Evolutionary conservation across 2,329 filamentous ascomycete species (phyloP), one percentile per base, ranked within the genome.

Genomic region (Fonsecaea monophora): DNA sequence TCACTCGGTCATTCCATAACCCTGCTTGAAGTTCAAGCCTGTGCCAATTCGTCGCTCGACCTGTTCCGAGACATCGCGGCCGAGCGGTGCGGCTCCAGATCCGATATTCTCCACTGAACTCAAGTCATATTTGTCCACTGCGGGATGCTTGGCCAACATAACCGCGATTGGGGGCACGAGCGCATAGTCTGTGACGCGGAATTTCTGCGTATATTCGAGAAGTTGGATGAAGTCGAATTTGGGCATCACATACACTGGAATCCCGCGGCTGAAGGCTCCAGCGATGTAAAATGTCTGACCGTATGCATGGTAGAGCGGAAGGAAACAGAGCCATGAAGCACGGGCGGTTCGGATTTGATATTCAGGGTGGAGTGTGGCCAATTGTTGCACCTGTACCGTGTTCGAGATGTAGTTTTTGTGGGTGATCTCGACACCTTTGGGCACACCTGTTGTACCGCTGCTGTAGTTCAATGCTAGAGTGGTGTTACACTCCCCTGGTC

Each of bases 1-100:
- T 76, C 73, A 82, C 78, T 95, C 92, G 0, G 92, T 95, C 92
- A 96, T 94, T 4, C 92, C 92, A 90, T 91, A 96, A 3, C 91
- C 92, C 77, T 94, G 92, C 74, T 84, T 85, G 34, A 89, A 75
- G 71, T 84, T 84, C 30, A 87, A 77, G 25, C 77, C 74, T 13
- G 82, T 79, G 1, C 70, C 74, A 82, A 87, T 88, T 64, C 88
- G 74, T 65, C 80, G 83, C 75, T 90, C 84, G 9, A 87, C 84
- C 70, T 89, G 87, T 10, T 82, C 80, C 63, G 80, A 82, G 3
- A 87, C 80, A 68, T 90, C 86, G n/a, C 74, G 75, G 12, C 82
- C 80, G 7, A 92, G 78, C 0, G 92, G 91, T 6, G 92, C 92
- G 1, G 91, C 91, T 38, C 92, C 92, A 60, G 82, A 86, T 1